Evolutionary conservation across 1,284 basidiomycete species (phyloP).

Genomic region (Marasmius fiardii): DNA sequence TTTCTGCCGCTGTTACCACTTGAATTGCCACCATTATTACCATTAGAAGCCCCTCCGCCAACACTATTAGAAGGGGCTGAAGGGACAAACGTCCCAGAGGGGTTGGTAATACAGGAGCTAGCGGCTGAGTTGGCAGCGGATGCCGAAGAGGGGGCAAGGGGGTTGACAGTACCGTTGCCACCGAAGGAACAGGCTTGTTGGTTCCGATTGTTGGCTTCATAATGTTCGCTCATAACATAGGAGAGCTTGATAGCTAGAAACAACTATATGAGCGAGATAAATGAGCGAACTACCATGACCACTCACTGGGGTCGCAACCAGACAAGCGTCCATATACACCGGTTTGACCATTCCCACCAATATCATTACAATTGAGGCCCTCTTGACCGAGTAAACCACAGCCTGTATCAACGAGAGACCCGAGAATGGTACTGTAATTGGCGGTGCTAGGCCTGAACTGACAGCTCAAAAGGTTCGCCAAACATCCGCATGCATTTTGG

Average conservation of each 20-base stretch:
- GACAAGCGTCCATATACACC: conserved; percentile 78
- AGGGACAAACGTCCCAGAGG: conserved; percentile 68
- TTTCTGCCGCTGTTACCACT: conserved; percentile 21
- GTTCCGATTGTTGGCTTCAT: conserved; percentile 60
- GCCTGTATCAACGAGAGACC: conserved; percentile 27
- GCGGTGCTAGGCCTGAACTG: conserved; percentile 60
- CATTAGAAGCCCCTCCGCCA: conserved; percentile 21
- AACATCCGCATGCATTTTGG: conserved; percentile 73
- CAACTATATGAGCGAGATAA: conserved; percentile 15
- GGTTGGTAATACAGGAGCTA: conserved; percentile 67
- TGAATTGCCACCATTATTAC: conserved; percentile 2
- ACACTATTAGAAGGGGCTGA: conserved; percentile 38
- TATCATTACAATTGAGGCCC: conserved; percentile 64
- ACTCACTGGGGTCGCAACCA: conserved; percentile 71
- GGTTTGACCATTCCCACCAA: conserved; percentile 68
- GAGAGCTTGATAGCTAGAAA: conserved; percentile 69
- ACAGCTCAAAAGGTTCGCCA: conserved; percentile 69
- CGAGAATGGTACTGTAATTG: conserved; percentile 68
- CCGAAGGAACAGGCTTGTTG: conserved; percentile 68
- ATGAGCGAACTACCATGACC: conserved; percentile 10
- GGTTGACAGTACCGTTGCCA: conserved; percentile 81
- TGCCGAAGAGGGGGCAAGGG: conserved; percentile 47
- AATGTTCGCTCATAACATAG: conserved; percentile 82
- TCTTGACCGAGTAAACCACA: conserved; percentile 68
- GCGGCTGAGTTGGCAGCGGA: conserved; percentile 61